Base-by-base conservation (phyloP, 2,329 filamentous ascomycete genomes). In the Teratosphaeria epicoccoides region DNA sequence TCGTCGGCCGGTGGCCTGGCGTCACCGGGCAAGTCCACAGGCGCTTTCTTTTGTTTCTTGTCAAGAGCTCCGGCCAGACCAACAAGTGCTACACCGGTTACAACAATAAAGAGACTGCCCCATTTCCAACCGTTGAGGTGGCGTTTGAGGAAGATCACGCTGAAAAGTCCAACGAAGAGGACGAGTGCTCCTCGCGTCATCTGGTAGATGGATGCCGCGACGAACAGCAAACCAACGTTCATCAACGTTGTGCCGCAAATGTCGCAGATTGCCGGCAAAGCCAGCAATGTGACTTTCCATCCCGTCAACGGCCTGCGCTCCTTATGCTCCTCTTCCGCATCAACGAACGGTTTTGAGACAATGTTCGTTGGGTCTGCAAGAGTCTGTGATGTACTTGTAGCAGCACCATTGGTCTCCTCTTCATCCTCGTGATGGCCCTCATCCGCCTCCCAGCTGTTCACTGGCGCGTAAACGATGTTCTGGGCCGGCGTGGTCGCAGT, bases 171-270 rank as follows among this genome's bases (percentile, higher is more conserved):
- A 20, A 98, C 93, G 62, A 98, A 98, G 6, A 98, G 77, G 2
- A 98, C 91, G 43, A 98, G 77, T 0, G 93, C 93, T 7, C 93
- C 93, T 53, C 93, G 79, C 1, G 91, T 97, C 93, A 98, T 98
- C 72, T 98, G 93, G 71, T 96, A 98, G 64, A 98, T 96, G 55
- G 88, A 94, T 1, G 93, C 88, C 11, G 88, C 93, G 23, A 97
- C 90, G 66, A 97, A 90, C 47, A 97, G 77, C 59, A 98, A 76
- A 3, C 93, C 93, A 4, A 88, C 87, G 65, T 98, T 98, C 90
- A 98, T 97, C 51, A 97, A 79, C 3, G 93, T 98, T 4, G 93
- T 98, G 46, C 88, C 93, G 23, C 87, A 82, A 58, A 97, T 95
- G 67, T 98, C 93, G 71, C 90, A 96, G 65, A 89, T 85, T 43